phyloP scores from a whole-genome alignment of 2,329 filamentous ascomycete genomes.

The Fusarium globosum region DNA sequence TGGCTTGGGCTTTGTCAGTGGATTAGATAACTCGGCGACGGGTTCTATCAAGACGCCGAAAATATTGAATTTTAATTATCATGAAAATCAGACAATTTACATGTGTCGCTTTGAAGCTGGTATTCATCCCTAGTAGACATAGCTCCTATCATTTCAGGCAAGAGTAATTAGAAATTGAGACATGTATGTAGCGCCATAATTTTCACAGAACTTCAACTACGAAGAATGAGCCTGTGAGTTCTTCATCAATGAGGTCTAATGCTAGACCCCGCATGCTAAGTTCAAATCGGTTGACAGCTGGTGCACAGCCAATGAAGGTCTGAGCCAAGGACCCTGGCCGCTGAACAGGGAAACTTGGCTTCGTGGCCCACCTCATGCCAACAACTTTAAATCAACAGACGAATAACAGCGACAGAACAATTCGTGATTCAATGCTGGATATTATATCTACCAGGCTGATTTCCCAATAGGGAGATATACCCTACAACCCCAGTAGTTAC shows the following conservation, averaged over 20 bases:
- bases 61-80: not conserved
- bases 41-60: not conserved
- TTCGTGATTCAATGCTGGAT: not conserved
- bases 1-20: constrained; percentile 2
- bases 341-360: not conserved
- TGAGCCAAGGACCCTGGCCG: not conserved
- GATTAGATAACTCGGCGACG: constrained; percentile 3
- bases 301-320: not conserved
- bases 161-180: not conserved
- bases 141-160: not conserved
- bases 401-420: not conserved
- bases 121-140: not conserved
- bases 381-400: not conserved
- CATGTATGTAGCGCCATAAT: not conserved
- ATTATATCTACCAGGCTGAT: fast-evolving
- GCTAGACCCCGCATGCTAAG: not conserved
- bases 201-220: too few species aligned
- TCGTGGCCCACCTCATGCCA: not conserved
- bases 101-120: not conserved
- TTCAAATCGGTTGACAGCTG: not conserved
- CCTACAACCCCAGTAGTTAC: fast-evolving
- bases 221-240: too few species aligned
- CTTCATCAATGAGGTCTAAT: not conserved
- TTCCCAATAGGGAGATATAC: too few species aligned
- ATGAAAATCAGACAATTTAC: not conserved